Percentiles rank a stretch among this genome's conserved stretches.
These are phyloP conservation scores for Zea luxurians DNA, from an alignment of 176 grass and related monocot species.

Conservation along the genomic window DNA sequence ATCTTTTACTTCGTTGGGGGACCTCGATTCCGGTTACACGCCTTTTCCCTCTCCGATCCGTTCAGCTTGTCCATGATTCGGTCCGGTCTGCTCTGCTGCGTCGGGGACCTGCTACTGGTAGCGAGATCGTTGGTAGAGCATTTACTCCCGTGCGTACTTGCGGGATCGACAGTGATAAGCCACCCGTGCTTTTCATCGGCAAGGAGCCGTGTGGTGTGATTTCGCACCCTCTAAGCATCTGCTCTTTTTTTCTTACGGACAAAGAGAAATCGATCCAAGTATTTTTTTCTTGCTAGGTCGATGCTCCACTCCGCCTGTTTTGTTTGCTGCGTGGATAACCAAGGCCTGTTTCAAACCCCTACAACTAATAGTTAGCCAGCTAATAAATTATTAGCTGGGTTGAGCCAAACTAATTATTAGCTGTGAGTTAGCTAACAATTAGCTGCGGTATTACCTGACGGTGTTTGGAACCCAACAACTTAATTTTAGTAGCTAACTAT, in stretches of 20 bases:
- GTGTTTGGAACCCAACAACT: no score
- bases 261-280: not conserved
- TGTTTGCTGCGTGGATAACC: not conserved
- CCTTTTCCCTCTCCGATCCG: not conserved
- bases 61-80: not conserved
- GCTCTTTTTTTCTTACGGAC: not conserved
- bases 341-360: no score
- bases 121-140: not conserved
- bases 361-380: no score
- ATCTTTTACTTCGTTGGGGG: not conserved
- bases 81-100: not conserved
- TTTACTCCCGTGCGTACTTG: not conserved
- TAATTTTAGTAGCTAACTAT: no score
- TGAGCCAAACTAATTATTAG: no score
- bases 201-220: not conserved
- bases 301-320: not conserved
- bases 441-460: no score
- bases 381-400: no score
- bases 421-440: no score
- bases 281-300: not conserved
- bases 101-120: not conserved
- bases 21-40: not conserved
- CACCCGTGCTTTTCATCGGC: not conserved
- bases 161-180: not conserved
- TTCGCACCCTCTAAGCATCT: not conserved